Evolutionary conservation across 176 grass and related monocot species (phyloP).

Genomic region (Pharus latifolius): DNA sequence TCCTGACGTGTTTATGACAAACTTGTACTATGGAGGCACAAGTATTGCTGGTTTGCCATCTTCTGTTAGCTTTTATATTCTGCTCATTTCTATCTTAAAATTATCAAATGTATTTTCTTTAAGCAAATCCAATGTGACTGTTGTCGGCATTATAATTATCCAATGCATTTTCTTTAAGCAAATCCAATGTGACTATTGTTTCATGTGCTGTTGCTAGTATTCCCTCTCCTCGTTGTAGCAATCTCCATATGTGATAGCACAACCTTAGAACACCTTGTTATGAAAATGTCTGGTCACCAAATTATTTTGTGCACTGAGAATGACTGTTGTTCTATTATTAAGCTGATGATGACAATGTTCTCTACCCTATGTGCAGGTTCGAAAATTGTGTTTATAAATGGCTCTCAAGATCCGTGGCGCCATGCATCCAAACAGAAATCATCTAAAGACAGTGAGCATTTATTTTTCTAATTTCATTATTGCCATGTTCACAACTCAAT

Average conservation of each 20-base stretch:
- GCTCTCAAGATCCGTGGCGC: constrained; percentile 94
- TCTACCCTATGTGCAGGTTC: constrained; percentile 37
- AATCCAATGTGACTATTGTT: no score
- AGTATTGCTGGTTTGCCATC: constrained; percentile 53
- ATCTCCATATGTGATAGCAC: no score
- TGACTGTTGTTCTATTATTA: no score
- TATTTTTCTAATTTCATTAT: constrained; percentile 13
- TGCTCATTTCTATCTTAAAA: neutral
- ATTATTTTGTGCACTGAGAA: no score
- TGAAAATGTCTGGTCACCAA: no score
- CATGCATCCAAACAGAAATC: constrained; percentile 93
- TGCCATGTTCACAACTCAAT: neutral
- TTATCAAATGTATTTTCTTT: neutral
- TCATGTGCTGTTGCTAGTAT: no score
- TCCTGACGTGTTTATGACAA: constrained; percentile 81
- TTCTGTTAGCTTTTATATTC: neutral
- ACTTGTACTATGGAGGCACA: constrained; percentile 88
- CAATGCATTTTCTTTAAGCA: no score
- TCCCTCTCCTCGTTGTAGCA: no score
- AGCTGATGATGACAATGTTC: no score
- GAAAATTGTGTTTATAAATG: constrained; percentile 85
- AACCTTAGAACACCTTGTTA: no score
- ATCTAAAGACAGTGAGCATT: constrained; percentile 50
- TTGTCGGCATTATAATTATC: no score
- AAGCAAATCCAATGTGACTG: no score